These are phyloP conservation scores for Coemansia sp. DNA, from an alignment of 192 early-diverging fungal species.

Conservation along the genomic window DNA sequence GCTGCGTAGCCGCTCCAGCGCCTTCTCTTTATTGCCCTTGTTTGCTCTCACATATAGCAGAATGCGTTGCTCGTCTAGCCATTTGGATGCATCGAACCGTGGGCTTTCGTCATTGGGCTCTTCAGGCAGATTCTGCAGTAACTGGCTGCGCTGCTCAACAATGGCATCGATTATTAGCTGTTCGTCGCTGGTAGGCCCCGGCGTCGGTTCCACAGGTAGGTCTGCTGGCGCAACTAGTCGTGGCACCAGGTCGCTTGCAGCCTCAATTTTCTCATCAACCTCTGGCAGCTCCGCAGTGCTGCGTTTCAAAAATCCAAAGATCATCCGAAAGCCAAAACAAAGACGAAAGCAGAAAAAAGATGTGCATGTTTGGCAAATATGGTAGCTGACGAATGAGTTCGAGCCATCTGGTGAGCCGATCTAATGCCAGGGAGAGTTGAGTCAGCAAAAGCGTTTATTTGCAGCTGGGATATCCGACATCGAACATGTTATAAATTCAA, in stretches of 20 bases:
- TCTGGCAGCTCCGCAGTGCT: background rate
- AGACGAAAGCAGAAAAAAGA: no score
- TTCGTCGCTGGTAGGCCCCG: slow-evolving; percentile 33
- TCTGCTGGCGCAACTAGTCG: slow-evolving; percentile 11
- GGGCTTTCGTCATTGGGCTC: slow-evolving; percentile 24
- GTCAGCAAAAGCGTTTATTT: no score
- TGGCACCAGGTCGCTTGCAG: slow-evolving; percentile 24
- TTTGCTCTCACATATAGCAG: slow-evolving; percentile 66
- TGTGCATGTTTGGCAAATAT: no score
- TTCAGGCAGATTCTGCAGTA: slow-evolving; percentile 34
- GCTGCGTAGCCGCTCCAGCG: slow-evolving; percentile 60
- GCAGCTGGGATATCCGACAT: no score
- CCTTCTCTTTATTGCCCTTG: slow-evolving; percentile 61
- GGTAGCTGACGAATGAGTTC: no score
- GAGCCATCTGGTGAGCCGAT: no score
- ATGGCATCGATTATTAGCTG: slow-evolving; percentile 19
- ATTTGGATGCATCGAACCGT: slow-evolving; percentile 21
- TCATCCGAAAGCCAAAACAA: no score
- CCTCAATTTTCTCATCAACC: background rate
- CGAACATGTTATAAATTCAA: no score
- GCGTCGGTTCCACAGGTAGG: slow-evolving; percentile 20
- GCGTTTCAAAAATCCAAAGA: slow-evolving; percentile 3
- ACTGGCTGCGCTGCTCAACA: slow-evolving; percentile 13
- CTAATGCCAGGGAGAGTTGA: no score
- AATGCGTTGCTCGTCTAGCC: slow-evolving; percentile 47